phyloP scores from a whole-genome alignment of 1,284 basidiomycete species.

The Rhodotorula sp. region DNA sequence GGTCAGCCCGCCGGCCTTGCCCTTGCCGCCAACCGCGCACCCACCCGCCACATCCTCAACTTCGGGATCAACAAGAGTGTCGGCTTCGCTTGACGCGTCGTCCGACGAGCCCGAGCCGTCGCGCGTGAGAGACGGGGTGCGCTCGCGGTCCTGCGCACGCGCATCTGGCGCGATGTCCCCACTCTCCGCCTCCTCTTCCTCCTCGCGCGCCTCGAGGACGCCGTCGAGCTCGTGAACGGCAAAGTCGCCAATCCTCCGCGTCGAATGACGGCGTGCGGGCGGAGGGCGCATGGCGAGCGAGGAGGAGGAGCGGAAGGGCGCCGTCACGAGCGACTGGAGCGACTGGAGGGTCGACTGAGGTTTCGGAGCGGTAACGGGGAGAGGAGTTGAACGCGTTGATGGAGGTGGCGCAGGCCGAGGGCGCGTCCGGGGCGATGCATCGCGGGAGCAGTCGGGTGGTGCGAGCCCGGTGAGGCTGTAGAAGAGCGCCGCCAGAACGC shows the following conservation, averaged over 20 bases:
- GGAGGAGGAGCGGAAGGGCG: background rate
- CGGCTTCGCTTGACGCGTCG: slow-evolving; percentile 2
- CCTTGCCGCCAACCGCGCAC: background rate
- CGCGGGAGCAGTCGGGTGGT: background rate
- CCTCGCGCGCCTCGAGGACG: background rate
- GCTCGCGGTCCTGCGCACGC: background rate
- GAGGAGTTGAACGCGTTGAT: too few species aligned
- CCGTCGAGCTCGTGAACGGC: slow-evolving; percentile 14
- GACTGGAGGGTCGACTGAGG: background rate
- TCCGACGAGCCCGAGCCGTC: background rate
- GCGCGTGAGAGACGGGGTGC: background rate
- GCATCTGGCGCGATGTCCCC: background rate
- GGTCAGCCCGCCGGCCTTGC: background rate
- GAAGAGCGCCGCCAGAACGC: background rate
- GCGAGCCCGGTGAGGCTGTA: background rate
- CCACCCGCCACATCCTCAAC: background rate
- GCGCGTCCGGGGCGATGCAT: slow-evolving; percentile 4
- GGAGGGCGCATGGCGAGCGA: background rate
- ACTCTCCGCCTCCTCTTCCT: background rate
- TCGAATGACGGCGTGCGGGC: background rate
- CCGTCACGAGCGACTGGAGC: background rate
- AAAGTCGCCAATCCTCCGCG: background rate
- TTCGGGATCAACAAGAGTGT: background rate
- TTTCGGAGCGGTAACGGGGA: background rate
- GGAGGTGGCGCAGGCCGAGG: background rate